Conservation (phyloP, 2,329 filamentous ascomycete genomes). For the Mollisia scopiformis region DNA sequence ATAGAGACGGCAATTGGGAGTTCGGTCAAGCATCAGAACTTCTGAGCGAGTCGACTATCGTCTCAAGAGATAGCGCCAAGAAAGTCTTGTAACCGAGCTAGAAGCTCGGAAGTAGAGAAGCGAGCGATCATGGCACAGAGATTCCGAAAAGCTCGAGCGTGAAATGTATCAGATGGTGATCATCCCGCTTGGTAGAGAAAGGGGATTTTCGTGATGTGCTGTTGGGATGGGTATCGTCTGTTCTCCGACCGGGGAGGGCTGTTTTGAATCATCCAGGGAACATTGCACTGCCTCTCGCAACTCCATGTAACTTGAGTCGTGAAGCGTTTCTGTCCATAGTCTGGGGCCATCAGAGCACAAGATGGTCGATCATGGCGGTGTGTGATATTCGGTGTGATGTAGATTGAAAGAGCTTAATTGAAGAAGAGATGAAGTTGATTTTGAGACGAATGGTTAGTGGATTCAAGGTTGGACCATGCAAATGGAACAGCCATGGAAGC, state of each 20-base stretch:
- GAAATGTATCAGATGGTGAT: conserved; percentile 17
- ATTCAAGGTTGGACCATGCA: too few relatives aligned
- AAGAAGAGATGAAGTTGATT: not conserved
- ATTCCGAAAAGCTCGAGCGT: conserved; percentile 3
- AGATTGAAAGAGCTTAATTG: not conserved
- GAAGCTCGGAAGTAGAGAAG: conserved; percentile 8
- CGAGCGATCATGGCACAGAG: conserved; percentile 17
- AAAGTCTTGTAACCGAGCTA: conserved; percentile 12
- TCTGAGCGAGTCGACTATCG: conserved; percentile 2
- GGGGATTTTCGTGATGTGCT: conserved; percentile 10
- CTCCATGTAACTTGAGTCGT: not conserved
- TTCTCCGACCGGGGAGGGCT: not conserved
- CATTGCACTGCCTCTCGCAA: conserved; percentile 1
- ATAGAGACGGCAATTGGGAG: not conserved
- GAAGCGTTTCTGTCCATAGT: not conserved
- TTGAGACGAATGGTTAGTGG: too few relatives aligned
- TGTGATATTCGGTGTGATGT: not conserved
- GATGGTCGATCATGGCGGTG: not conserved
- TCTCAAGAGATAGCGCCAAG: conserved; percentile 10
- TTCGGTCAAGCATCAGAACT: conserved; percentile 6
- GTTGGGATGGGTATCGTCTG: conserved; percentile 1
- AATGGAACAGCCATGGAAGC: too few relatives aligned
- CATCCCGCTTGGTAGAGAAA: not conserved
- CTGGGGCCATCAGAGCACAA: not conserved
- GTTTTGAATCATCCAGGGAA: conserved; percentile 8